Evolutionary conservation across 805 yeast species (phyloP).

Genomic region (Grigorovia humatica): DNA sequence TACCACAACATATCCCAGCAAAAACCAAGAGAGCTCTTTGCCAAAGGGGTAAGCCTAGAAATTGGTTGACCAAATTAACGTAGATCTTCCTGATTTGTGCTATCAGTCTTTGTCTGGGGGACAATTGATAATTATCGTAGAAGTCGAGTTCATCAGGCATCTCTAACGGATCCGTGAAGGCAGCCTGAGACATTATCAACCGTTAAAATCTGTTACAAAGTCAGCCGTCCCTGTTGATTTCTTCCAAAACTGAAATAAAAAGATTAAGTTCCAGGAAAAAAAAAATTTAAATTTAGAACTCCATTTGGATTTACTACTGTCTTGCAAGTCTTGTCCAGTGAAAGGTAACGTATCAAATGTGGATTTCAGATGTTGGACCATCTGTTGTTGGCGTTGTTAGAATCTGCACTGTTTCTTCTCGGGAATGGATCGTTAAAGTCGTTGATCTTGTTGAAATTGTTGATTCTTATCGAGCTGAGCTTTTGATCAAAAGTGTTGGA

Average conservation of each 20-base stretch:
- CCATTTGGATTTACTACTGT: not conserved
- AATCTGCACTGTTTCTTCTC: slow-evolving; percentile 8
- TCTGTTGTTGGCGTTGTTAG: not conserved
- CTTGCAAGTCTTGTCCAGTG: not conserved
- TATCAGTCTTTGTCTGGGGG: slow-evolving; percentile 25
- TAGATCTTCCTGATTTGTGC: slow-evolving; percentile 11
- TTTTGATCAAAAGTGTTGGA: not conserved
- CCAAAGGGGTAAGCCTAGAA: slow-evolving; percentile 14
- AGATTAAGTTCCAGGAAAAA: too few species aligned
- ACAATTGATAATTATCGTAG: slow-evolving; percentile 24
- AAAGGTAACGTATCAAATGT: too few species aligned
- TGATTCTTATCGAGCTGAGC: not conserved
- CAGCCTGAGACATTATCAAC: not conserved
- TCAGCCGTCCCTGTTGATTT: not conserved
- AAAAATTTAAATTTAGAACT: too few species aligned
- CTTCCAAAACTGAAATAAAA: not conserved
- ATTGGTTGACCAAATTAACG: slow-evolving; percentile 10
- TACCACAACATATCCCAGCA: slow-evolving; percentile 8
- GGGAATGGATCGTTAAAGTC: slow-evolving; percentile 1
- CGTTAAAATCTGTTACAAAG: not conserved
- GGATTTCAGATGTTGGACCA: not conserved
- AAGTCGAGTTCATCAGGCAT: slow-evolving; percentile 20
- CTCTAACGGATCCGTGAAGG: not conserved
- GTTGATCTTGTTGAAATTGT: not conserved
- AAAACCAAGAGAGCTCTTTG: slow-evolving; percentile 13